phyloP scores from a whole-genome alignment of 495 filamentous ascomycete species.

The Penicillium parvum region DNA sequence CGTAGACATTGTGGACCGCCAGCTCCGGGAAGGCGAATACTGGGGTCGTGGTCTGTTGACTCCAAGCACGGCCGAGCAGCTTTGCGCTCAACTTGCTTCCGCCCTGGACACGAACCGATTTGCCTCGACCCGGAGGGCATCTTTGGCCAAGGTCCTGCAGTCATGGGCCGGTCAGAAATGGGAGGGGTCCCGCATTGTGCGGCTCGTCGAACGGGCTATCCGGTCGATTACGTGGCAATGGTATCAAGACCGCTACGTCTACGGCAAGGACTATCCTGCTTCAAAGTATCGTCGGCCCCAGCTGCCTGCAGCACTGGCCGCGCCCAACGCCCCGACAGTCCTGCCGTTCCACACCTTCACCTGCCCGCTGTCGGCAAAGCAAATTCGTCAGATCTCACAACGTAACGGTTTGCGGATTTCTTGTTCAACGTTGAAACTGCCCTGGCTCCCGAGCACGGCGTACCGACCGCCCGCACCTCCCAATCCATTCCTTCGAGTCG shows the following conservation, averaged over 20 bases:
- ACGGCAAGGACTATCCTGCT: slow-evolving; percentile 50
- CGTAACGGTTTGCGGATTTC: slow-evolving; percentile 92
- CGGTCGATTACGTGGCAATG: slow-evolving; percentile 74
- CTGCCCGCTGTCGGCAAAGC: slow-evolving; percentile 85
- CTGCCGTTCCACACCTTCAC: slow-evolving; percentile 99
- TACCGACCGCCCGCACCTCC: slow-evolving; percentile 83
- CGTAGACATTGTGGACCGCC: slow-evolving; percentile 89
- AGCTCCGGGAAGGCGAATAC: slow-evolving; percentile 77
- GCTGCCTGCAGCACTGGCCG: slow-evolving; percentile 67
- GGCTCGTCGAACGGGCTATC: slow-evolving; percentile 79
- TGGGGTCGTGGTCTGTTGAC: slow-evolving; percentile 81
- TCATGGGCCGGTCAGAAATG: slow-evolving; percentile 74
- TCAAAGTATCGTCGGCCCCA: slow-evolving; percentile 68
- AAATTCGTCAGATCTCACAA: slow-evolving; percentile 93
- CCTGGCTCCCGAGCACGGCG: slow-evolving; percentile 80
- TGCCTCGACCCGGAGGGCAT: slow-evolving; percentile 22
- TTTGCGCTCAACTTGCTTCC: slow-evolving; percentile 45
- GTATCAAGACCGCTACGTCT: slow-evolving; percentile 81
- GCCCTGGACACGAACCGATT: slow-evolving; percentile 31
- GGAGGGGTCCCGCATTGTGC: slow-evolving; percentile 86
- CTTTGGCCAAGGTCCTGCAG: slow-evolving; percentile 46
- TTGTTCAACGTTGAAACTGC: slow-evolving; percentile 74
- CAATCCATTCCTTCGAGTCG: slow-evolving; percentile 76
- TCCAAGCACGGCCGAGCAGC: slow-evolving; percentile 44
- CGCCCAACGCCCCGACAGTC: slow-evolving; percentile 90